These are phyloP conservation scores for Fibroporia radiculosa DNA, from an alignment of 768 basidiomycete species.

Conservation along the genomic window DNA sequence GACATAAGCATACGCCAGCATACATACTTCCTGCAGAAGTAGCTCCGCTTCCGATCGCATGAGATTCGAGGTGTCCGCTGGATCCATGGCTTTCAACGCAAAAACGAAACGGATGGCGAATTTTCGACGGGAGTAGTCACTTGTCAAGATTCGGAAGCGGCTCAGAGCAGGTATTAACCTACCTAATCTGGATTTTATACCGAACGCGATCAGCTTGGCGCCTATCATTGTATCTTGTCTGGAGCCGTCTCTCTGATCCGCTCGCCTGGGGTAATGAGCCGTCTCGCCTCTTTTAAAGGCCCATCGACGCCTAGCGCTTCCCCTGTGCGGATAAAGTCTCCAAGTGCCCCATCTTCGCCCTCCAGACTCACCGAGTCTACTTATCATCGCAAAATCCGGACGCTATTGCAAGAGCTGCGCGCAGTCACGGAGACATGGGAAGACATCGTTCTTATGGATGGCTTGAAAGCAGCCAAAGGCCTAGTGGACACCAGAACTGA, in stretches of 20 bases:
- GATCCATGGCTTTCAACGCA: conserved; percentile 16
- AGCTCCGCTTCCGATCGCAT: conserved; percentile 72
- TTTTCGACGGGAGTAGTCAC: too few relatives aligned
- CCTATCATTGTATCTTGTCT: too few relatives aligned
- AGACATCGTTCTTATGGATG: conserved; percentile 72
- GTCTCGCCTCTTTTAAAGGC: conserved; percentile 71
- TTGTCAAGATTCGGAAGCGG: too few relatives aligned
- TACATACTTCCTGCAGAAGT: conserved; percentile 46
- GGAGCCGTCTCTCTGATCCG: too few relatives aligned
- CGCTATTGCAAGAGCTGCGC: conserved; percentile 60
- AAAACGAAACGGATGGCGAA: too few relatives aligned
- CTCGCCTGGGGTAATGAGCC: conserved; percentile 35
- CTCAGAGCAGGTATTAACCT: too few relatives aligned
- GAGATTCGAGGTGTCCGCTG: conserved; percentile 37
- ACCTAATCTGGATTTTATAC: background rate
- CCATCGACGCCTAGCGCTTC: conserved; percentile 71
- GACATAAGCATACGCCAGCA: conserved; percentile 6
- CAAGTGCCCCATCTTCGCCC: conserved; percentile 38
- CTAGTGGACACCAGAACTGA: conserved; percentile 77
- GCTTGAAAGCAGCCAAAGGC: conserved; percentile 63
- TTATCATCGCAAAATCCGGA: conserved; percentile 70
- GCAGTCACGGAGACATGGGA: conserved; percentile 69
- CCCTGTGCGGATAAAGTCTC: conserved; percentile 45
- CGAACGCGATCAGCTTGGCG: background rate
- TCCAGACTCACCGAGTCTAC: conserved; percentile 54